Base-by-base conservation (phyloP, 495 filamentous ascomycete genomes). In the Neurospora sp. region DNA sequence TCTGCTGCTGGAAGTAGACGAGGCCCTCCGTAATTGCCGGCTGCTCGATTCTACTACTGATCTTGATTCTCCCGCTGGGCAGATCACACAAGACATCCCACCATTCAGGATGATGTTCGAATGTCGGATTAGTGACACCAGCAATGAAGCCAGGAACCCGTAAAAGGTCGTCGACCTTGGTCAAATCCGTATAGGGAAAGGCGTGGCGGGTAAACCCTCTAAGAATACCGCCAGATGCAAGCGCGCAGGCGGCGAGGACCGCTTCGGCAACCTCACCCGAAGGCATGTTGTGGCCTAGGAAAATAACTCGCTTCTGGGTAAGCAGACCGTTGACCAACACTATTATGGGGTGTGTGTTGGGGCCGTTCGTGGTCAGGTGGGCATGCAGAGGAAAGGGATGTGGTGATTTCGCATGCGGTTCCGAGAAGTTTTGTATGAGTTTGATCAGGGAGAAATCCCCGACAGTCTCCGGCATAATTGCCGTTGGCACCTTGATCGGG, bases 361-460 rank as follows among this genome's bases (percentile, higher is more conserved):
- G 86, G 6, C 96, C 96, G 80, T 90, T 92, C 4, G 96, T 98
- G 3, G 96, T 99, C 37, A 99, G 87, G 81, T 99, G 96, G 3
- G 95, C 87, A 79, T 99, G 96, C 40, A 92, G 86, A 8, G 91
- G 84, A 80, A 98, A 98, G 14, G 93, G 89, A 76, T 96, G 93
- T n/a, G 94, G 92, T 9, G 90, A 87, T 71, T 92, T 89, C 45
- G 90, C 80, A 82, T 98, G 94, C 3, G 92, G 88, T 14, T 88
- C 88, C 18, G 94, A 91, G 77, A 98, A 99, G 42, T 90, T 96
- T 75, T 97, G 93, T 75, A 99, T 96, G 9, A 99, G 89, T 79
- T 98, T 98, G 82, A 99, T 92, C 53, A 99, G 86, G 42, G 94
- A 97, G 79, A 99, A 99, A 81, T 98, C 95, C 71, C 96, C 96